Evolutionary conservation across 179 eudicot genomes (phyloP), one percentile per base, ranked within the genome.

Genomic region (Nepenthes alata): DNA sequence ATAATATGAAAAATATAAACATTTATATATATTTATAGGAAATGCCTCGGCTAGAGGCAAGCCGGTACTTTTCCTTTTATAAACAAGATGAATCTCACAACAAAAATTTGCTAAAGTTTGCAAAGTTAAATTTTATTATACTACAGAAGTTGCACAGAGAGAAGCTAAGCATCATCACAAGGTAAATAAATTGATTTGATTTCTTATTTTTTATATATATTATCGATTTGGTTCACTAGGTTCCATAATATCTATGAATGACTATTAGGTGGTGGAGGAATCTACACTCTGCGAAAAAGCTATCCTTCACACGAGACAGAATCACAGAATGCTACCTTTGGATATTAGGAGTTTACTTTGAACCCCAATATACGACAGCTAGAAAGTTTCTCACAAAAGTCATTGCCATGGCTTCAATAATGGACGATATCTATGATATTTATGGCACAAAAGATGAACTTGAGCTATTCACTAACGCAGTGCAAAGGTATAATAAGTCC

Each of bases 381-480:
- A 60, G 63, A 25, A 60, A 34, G 51, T 60, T 60, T 45, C 2
- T 25, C 0, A 16, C 63, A 0, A 47, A 60, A 45, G 39, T 60
- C 5, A 44, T 60, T 2, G 39, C 37, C 2, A 25, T 45, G 37
- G 2, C 1, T 6, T 14, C 53, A 34, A 25, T 45, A 5, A 9
- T 60, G 45, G 63, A 60, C 45, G 63, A 60, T 37, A 60, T 47
- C 36, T 60, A 60, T 35, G 63, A 60, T 2, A 3, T 12, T 15
- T 60, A 60, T 45, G 63, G 53, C 4, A 60, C 63, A 3, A 45
- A 6, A 8, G 53, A 60, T 6, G 63, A 60, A 25, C 53, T 60
- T 4, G 36, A 60, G 37, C 63, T 60, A 37, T 47, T 60, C 38
- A 60, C 53, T 2, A 6, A 9, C 5, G 63, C 37, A 2, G 37